Base-by-base conservation (phyloP, 2,329 filamentous ascomycete genomes). In the Exophiala alcalophila region DNA sequence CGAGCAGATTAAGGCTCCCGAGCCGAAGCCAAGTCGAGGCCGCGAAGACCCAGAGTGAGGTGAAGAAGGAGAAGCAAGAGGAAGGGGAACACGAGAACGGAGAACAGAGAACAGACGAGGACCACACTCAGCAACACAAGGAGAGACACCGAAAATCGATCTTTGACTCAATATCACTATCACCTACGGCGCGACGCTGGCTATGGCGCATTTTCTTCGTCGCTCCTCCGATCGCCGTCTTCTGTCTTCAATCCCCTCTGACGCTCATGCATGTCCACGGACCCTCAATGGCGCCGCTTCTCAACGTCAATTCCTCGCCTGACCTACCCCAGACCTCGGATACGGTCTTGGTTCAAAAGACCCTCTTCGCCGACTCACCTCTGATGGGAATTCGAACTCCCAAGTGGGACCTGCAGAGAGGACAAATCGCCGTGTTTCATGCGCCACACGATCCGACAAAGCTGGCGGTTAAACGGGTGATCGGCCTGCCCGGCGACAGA, bases 401-500 rank as follows among this genome's bases (percentile, higher is more conserved):
- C 16, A 72, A 75, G 44, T 65, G 76, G 32, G 69, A 74, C 19
- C 58, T 90, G 25, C 66, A 78, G 59, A 73, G 84, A 49, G 86
- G 86, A 42, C 87, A 88, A 80, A 68, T 91, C 30, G 80, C 91
- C 43, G 82, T 80, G 8, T 80, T 89, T 57, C 61, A 61, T 61
- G 56, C 45, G 16, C 41, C 48, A 2, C 42, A 40, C 21, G 36
- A 48, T 26, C 24, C 49, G 14, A 31, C 41, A 27, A 54, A 76
- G 15, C 70, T 82, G 28, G 80, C 80, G 0, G 78, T 96, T 23
- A 98, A 98, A 69, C 76, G 92, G 27, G 76, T 98, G 8, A 73
- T 96, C 18, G 92, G 78, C 0, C 59, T 96, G 3, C 82, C 84
- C 38, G 89, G 90, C 7, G 91, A 97, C 60, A 70, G 78, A 1